phyloP scores from a whole-genome alignment of 2,329 filamentous ascomycete species.

The Talaromyces sp. region DNA sequence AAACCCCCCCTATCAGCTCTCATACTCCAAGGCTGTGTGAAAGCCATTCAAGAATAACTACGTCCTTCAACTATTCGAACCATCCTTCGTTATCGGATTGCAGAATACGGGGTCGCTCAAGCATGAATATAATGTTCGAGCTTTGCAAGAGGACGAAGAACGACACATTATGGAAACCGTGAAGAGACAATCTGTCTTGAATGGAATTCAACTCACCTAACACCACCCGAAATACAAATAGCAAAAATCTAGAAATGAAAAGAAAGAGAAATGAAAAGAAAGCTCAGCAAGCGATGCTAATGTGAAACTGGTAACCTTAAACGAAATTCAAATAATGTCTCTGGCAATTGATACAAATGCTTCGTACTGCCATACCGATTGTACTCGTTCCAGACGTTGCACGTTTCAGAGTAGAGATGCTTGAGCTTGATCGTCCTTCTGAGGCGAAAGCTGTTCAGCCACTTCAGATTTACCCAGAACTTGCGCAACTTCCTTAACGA shows the following conservation, averaged over 20 bases:
- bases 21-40: not conserved
- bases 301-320: not conserved
- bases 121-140: not conserved
- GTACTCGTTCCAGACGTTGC: not conserved
- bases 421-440: not conserved
- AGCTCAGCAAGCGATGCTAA: not conserved
- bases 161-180: not conserved
- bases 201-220: not conserved
- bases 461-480: slow-evolving; percentile 19
- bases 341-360: not conserved
- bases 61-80: not conserved
- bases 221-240: not conserved
- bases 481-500: slow-evolving; percentile 28
- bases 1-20: not conserved
- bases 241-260: not conserved
- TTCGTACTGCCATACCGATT: not conserved
- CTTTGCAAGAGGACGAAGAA: not conserved
- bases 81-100: not conserved
- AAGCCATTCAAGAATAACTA: not conserved
- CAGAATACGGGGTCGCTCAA: not conserved
- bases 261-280: not conserved
- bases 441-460: not conserved
- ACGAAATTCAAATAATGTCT: not conserved
- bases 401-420: not conserved
- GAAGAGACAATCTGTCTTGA: not conserved